A percentile compares a stretch with the other conserved stretches of the same genome.
Evolutionary conservation across 441 rosid species (phyloP).

Genomic region (Jatropha podagrica): DNA sequence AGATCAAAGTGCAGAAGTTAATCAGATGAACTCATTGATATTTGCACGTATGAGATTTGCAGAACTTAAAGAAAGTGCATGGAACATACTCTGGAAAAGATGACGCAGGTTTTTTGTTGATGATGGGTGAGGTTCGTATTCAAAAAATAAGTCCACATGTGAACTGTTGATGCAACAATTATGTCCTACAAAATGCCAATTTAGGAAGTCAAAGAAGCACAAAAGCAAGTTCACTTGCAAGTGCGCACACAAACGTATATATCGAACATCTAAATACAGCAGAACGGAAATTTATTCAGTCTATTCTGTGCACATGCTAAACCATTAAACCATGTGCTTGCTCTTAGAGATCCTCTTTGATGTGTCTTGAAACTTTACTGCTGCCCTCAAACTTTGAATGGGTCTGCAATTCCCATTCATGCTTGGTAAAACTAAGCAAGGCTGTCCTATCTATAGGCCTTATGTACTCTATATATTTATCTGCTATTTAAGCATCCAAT

Average conservation of each 20-base stretch:
- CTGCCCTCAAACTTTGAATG: too few species aligned
- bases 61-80: slow-evolving; percentile 1
- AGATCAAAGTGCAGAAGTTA: slow-evolving; percentile 6
- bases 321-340: too few species aligned
- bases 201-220: not conserved
- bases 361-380: too few species aligned
- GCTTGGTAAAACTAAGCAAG: too few species aligned
- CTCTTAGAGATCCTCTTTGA: too few species aligned
- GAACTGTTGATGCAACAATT: slow-evolving; percentile 84
- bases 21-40: not conserved
- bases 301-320: not conserved
- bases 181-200: slow-evolving; percentile 46
- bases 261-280: not conserved
- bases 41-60: not conserved
- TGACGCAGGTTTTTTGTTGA: slow-evolving; percentile 83
- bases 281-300: not conserved
- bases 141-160: slow-evolving; percentile 56
- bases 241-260: not conserved
- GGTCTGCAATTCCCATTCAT: too few species aligned
- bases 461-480: too few species aligned
- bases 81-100: slow-evolving; percentile 79
- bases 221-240: not conserved
- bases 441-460: too few species aligned
- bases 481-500: too few species aligned
- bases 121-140: slow-evolving; percentile 89